Conservation (phyloP, 2,329 filamentous ascomycete genomes). For the Fusarium xylarioides region DNA sequence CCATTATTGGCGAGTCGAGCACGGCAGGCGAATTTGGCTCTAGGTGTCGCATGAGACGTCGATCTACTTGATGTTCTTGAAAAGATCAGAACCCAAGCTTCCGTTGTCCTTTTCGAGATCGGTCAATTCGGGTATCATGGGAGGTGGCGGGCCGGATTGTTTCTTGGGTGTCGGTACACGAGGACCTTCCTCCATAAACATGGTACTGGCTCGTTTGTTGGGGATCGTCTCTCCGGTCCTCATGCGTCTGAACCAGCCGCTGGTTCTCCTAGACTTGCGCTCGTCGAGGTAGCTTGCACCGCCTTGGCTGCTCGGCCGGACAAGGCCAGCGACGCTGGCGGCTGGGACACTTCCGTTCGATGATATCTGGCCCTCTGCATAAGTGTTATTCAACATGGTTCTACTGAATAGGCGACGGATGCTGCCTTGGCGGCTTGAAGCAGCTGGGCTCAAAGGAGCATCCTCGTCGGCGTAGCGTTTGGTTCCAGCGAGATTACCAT, state of each 20-base stretch:
- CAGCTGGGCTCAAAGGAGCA: slow-evolving; percentile 60
- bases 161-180: slow-evolving; percentile 46
- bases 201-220: slow-evolving; percentile 54
- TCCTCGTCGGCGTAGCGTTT: slow-evolving; percentile 63
- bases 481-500: slow-evolving; percentile 57
- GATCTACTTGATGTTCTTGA: slow-evolving; percentile 66
- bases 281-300: slow-evolving; percentile 60
- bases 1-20: slow-evolving; percentile 8
- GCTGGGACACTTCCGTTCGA: slow-evolving; percentile 48
- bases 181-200: slow-evolving; percentile 50
- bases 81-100: slow-evolving; percentile 62
- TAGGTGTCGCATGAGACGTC: slow-evolving; percentile 10
- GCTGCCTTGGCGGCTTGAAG: slow-evolving; percentile 63
- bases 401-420: slow-evolving; percentile 67
- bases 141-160: slow-evolving; percentile 61
- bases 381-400: slow-evolving; percentile 62
- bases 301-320: slow-evolving; percentile 61
- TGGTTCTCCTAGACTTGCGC: slow-evolving; percentile 64
- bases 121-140: slow-evolving; percentile 68
- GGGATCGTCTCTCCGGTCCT: slow-evolving; percentile 49
- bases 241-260: slow-evolving; percentile 68
- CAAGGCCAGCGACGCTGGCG: slow-evolving; percentile 38
- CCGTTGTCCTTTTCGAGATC: slow-evolving; percentile 60
- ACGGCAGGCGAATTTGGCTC: not conserved
- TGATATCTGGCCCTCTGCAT: slow-evolving; percentile 59